Conservation (phyloP, 176 grass and related monocot genomes). For the Eragrostis curvula region DNA sequence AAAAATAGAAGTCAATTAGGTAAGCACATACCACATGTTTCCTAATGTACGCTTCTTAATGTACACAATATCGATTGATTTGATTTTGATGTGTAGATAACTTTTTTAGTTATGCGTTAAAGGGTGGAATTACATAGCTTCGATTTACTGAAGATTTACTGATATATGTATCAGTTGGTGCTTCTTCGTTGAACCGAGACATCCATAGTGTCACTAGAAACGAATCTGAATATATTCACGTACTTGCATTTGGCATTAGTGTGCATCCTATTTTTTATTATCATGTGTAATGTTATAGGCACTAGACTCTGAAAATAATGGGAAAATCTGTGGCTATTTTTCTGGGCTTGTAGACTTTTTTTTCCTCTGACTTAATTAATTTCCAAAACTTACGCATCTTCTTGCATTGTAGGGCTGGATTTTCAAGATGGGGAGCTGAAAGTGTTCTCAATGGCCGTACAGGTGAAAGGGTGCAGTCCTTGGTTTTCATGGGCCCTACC, state of each 20-base stretch:
- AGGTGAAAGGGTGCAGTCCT: conserved; percentile 69
- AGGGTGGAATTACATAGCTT: not conserved
- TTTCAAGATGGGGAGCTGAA: conserved; percentile 74
- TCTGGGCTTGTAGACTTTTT: not conserved
- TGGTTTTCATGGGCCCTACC: conserved; percentile 89
- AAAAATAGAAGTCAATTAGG: conserved; percentile 27
- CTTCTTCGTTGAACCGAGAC: conserved; percentile 3
- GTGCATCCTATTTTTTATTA: not conserved
- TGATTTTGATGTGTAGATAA: not conserved
- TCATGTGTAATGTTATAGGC: not conserved
- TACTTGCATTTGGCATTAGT: not conserved
- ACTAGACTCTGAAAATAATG: not conserved
- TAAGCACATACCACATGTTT: conserved; percentile 17
- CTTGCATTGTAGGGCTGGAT: conserved; percentile 68
- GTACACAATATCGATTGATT: not conserved
- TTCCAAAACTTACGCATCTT: conserved; percentile 3
- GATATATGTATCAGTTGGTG: conserved; percentile 1
- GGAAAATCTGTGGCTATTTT: conserved; percentile 8
- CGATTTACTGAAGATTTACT: not conserved
- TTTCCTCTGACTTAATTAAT: not conserved
- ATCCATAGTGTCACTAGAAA: not conserved
- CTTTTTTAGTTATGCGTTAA: not conserved
- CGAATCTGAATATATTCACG: not conserved
- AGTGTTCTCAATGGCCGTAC: conserved; percentile 83
- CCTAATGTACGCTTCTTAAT: not conserved